Base-by-base conservation (phyloP, 495 filamentous ascomycete genomes). In the Hypoxylon perforatum region DNA sequence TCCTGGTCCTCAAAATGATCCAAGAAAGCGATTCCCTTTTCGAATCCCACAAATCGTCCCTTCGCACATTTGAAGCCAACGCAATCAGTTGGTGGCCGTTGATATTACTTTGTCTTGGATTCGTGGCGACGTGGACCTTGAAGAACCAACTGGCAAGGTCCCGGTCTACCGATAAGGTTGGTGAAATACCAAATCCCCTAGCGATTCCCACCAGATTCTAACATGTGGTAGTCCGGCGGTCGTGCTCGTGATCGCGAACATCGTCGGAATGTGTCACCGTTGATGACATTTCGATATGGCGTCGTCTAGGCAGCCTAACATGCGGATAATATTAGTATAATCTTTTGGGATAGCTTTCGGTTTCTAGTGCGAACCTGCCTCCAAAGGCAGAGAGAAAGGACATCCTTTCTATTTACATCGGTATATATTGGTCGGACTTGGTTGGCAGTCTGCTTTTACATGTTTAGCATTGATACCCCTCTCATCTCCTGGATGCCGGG, bases 391-490 rank as follows among this genome's bases (percentile, higher is more conserved):
- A 21, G 41, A 19, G 4, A 44, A 17, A 19, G 17, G 38, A 17
- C 38, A 15, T 17, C 4, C 38, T 44, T 44, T 44, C 15, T 9
- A 5, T 10, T 18, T 8, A 9, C 17, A 10, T 44, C 17, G 41
- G 7, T 45, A 2, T 15, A 15, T 49, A 0, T 38, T 46, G 47
- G 42, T 33, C 22, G 44, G 19, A 44, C 19, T 50, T 14, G 21
- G 44, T 25, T 35, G 23, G 17, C 47, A 23, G 47, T 19, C 22
- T 53, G 41, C 8, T 46, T 47, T 47, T 61, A 47, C 47, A 54
- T 67, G 44, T 45, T 49, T 52, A 33, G 38, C 57, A 62, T 63
- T 54, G 65, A 68, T 68, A 68, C 65, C 65, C 65, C 44, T 58
- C 48, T 58, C 53, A 30, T 39, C 48, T 28, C 57, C 28, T 44